Conservation (phyloP, 1,284 basidiomycete genomes). For the Ceratobasidium theobromae region DNA sequence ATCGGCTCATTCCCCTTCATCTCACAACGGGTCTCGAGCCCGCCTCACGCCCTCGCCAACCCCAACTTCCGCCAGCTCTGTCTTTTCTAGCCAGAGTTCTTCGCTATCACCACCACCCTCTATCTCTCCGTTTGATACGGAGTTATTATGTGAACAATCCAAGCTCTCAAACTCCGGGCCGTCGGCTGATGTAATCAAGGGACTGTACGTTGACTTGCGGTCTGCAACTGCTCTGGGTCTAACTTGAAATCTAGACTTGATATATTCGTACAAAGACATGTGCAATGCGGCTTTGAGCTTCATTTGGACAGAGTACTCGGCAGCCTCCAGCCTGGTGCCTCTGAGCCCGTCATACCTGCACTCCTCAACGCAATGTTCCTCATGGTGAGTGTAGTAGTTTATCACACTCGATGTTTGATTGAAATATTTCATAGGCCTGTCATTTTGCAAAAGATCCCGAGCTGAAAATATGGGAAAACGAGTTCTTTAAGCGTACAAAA, state of each 20-base stretch:
- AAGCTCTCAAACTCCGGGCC: background rate
- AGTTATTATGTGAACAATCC: background rate
- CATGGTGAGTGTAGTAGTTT: background rate
- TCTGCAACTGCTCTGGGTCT: background rate
- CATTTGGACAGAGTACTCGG: background rate
- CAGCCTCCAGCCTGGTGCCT: background rate
- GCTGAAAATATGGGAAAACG: slow-evolving; percentile 13
- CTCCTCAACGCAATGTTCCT: slow-evolving; percentile 11
- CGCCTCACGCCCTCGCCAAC: background rate
- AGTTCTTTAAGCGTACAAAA: slow-evolving; percentile 2
- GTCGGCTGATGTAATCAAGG: background rate
- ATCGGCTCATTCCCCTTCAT: background rate
- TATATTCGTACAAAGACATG: background rate
- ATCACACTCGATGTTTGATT: background rate
- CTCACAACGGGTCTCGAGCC: background rate
- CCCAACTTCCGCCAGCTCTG: too few species aligned
- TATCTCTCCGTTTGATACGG: background rate
- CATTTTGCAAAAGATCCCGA: background rate
- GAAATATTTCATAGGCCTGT: slow-evolving; percentile 21
- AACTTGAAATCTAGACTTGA: background rate
- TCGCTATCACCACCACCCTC: background rate
- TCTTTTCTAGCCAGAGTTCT: too few species aligned
- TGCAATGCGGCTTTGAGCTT: slow-evolving; percentile 21
- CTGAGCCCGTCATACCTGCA: slow-evolving; percentile 4
- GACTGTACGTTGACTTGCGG: background rate